These are phyloP conservation scores for Neurospora tetraspora DNA, from an alignment of 495 filamentous ascomycete species.

Conservation along the genomic window DNA sequence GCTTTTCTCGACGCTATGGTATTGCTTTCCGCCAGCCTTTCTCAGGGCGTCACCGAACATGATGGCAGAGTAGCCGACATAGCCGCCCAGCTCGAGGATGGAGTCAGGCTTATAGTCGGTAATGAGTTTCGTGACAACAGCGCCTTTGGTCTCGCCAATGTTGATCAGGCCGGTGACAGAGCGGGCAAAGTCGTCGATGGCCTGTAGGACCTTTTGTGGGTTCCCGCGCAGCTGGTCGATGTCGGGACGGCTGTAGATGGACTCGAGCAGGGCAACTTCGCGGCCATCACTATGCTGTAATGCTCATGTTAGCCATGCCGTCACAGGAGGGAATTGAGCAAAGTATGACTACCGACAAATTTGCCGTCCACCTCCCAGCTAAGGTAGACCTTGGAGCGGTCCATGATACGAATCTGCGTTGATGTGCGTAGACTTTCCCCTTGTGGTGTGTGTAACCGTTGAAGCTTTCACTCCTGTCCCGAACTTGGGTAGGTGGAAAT, in stretches of 20 bases:
- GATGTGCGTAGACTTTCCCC: neutral
- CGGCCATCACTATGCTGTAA: slow-evolving; percentile 61
- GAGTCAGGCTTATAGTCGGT: slow-evolving; percentile 49
- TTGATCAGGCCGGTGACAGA: slow-evolving; percentile 68
- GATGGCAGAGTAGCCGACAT: slow-evolving; percentile 71
- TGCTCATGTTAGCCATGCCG: slow-evolving; percentile 55
- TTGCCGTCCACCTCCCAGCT: slow-evolving; percentile 9
- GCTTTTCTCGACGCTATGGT: slow-evolving; percentile 58
- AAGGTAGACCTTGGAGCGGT: slow-evolving; percentile 3
- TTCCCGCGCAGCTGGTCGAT: slow-evolving; percentile 50
- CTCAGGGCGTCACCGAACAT: slow-evolving; percentile 55
- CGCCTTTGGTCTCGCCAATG: slow-evolving; percentile 62
- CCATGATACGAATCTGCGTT: neutral
- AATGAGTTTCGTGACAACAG: slow-evolving; percentile 56
- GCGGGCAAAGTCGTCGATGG: slow-evolving; percentile 62
- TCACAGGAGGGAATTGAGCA: slow-evolving; percentile 13
- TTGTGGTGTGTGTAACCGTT: neutral
- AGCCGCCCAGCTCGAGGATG: slow-evolving; percentile 75
- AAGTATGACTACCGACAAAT: slow-evolving; percentile 4
- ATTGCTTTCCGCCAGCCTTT: slow-evolving; percentile 47
- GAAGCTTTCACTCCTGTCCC: neutral
- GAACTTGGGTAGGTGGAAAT: neutral
- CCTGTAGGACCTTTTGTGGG: slow-evolving; percentile 50
- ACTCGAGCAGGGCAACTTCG: slow-evolving; percentile 64
- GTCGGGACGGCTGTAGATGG: slow-evolving; percentile 47